These are phyloP conservation scores for Geotrichum citri-aurantii DNA, from an alignment of 1,139 yeast species.

Conservation along the genomic window DNA sequence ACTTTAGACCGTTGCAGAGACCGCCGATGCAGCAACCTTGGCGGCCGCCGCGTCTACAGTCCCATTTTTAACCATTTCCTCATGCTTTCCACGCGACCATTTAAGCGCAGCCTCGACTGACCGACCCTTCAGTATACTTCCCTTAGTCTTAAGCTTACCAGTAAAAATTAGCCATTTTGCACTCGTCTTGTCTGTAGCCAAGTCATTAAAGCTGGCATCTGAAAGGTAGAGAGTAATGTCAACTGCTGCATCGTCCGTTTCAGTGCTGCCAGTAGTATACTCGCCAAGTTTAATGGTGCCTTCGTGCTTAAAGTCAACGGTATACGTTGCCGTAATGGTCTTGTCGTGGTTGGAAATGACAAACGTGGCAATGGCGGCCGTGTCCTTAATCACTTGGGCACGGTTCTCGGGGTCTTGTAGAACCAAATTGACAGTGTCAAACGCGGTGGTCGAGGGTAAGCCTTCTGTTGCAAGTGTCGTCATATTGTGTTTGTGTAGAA, in stretches of 20 bases:
- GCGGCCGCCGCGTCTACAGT: background rate
- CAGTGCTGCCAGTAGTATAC: background rate
- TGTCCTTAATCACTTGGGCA: background rate
- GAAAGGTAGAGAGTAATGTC: constrained; percentile 3
- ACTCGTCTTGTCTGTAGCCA: constrained; percentile 1
- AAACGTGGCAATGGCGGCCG: constrained; percentile 2
- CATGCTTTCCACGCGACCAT: background rate
- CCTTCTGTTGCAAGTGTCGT: constrained; percentile 2
- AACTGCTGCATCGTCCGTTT: background rate
- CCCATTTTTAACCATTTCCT: background rate
- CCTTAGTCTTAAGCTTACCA: constrained; percentile 10
- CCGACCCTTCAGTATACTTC: constrained; percentile 2
- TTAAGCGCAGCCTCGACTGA: constrained; percentile 4
- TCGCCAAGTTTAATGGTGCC: constrained; percentile 1
- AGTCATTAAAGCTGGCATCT: background rate
- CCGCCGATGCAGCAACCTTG: background rate
- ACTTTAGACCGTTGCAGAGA: background rate
- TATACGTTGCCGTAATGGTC: constrained; percentile 1
- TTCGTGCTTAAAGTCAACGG: constrained; percentile 10
- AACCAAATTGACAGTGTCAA: constrained; percentile 1
- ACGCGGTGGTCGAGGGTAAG: constrained; percentile 7
- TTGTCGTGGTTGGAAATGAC: background rate
- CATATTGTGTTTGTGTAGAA: background rate
- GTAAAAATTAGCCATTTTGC: constrained; percentile 10
- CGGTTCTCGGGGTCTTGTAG: constrained; percentile 1